Conservation (phyloP, 1,284 basidiomycete genomes). For the Gomphus bonarii region DNA sequence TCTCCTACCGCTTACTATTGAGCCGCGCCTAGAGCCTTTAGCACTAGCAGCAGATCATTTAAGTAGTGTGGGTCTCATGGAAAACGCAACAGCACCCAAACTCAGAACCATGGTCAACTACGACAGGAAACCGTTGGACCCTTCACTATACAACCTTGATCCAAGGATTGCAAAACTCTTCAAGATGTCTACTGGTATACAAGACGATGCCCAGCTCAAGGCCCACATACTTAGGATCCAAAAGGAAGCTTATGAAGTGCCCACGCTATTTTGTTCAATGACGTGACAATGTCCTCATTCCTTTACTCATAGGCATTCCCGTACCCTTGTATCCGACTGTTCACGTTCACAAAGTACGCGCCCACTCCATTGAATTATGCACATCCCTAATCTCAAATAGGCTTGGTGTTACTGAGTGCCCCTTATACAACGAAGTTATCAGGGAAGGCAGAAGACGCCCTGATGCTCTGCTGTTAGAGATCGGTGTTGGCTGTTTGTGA, state of each 20-base stretch:
- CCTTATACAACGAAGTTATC: constrained; percentile 33
- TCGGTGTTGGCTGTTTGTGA: constrained; percentile 38
- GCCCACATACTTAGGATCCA: constrained; percentile 36
- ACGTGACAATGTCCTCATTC: too few relatives aligned
- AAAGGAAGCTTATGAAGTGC: constrained; percentile 31
- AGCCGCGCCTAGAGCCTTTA: background rate
- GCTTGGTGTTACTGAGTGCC: constrained; percentile 21
- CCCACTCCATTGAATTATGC: background rate
- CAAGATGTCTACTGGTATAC: constrained; percentile 30
- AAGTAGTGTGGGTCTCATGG: background rate
- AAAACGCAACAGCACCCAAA: background rate
- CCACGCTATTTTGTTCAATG: background rate
- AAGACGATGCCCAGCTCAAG: constrained; percentile 29
- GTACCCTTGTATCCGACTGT: constrained; percentile 31
- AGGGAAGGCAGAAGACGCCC: constrained; percentile 27
- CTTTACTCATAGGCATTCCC: constrained; percentile 19
- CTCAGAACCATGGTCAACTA: constrained; percentile 1
- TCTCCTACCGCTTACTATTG: background rate
- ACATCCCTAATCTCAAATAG: constrained; percentile 21
- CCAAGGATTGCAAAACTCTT: constrained; percentile 22
- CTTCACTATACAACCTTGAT: constrained; percentile 4
- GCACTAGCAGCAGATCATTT: background rate
- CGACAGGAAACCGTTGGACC: constrained; percentile 3
- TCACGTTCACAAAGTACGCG: constrained; percentile 31
- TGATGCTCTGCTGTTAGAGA: constrained; percentile 37